Base-by-base conservation (phyloP, 202 grass and related monocot species). In the Cymbopogon flexuosus region DNA sequence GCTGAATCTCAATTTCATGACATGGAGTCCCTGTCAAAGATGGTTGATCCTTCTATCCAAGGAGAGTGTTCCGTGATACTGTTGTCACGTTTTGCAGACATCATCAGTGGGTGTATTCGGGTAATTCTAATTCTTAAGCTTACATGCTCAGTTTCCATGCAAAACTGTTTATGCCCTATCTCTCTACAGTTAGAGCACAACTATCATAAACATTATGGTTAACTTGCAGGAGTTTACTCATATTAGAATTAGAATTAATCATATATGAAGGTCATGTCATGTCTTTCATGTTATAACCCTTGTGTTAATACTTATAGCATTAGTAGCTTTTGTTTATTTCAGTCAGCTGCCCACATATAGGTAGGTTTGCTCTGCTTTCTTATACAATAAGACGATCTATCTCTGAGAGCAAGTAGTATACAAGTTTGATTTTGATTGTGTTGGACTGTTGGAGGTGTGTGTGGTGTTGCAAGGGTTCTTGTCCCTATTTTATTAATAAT, bases 1-100 rank as follows among this genome's bases (percentile, higher is more conserved):
- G 96, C 96, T 70, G 74, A 40, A 37, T 87, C 92, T 88, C 92
- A 99, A 60, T 83, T 99, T 86, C 96, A 96, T 85, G 92, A 99
- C 62, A 99, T 95, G 46, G 92, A 99, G 63, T 91, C 88, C 62
- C 47, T 99, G 23, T 88, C 90, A 76, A 93, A 89, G 79, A 95
- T 99, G 90, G 92, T 99, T 7, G 88, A 99, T 85, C 88, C 83
- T 83, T 77, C 88, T 72, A 81, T 99, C 82, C 91, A 24, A 80
- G 92, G 88, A 80, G 89, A 93, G 77, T 99, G 85, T 75, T 90
- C 96, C 30, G 83, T 86, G n/a, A 99, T 91, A 80, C 81, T 78
- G 37, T 66, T 99, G 39, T 96, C 90, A 18, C 87, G 87, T 73
- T 95, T 93, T 78, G 96, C 92, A 14, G 92, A 95, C 67, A 95